phyloP scores from a whole-genome alignment of 768 basidiomycete species.

The Phylloporus sp. region DNA sequence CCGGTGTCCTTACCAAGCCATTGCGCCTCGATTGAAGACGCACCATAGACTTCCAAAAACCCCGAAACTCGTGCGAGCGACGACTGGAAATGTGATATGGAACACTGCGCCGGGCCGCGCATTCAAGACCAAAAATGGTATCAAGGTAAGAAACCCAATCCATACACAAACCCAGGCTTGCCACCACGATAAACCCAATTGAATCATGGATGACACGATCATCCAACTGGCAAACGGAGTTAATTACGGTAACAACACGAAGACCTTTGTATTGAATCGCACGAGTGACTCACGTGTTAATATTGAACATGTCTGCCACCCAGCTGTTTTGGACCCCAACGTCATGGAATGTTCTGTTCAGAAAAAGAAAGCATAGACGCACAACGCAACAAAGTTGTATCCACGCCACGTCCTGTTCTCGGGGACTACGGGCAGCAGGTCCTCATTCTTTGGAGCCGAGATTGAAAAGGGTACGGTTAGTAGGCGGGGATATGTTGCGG shows the following conservation, averaged over 20 bases:
- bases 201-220: conserved; percentile 73
- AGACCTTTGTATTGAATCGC: background rate
- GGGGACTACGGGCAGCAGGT: conserved; percentile 61
- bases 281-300: conserved; percentile 54
- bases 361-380: conserved; percentile 17
- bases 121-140: conserved; percentile 71
- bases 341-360: background rate
- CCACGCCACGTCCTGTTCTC: conserved; percentile 61
- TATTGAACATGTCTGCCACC: conserved; percentile 78
- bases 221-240: conserved; percentile 48
- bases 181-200: conserved; percentile 75
- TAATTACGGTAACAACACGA: conserved; percentile 3
- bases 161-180: conserved; percentile 80
- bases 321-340: conserved; percentile 42
- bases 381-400: conserved; percentile 67
- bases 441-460: conserved; percentile 50
- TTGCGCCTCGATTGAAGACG: conserved; percentile 68
- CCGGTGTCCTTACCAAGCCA: conserved; percentile 55
- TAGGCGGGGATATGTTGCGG: background rate
- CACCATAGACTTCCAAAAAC: conserved; percentile 77
- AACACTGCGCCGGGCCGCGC: conserved; percentile 73
- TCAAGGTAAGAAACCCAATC: conserved; percentile 54
- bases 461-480: conserved; percentile 11
- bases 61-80: conserved; percentile 72
- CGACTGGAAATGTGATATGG: conserved; percentile 74